A percentile compares a stretch with the other conserved stretches of the same genome.
Evolutionary conservation across 2,329 filamentous ascomycete genomes (phyloP).

Genomic region (Ophioceras dolichostomum): DNA sequence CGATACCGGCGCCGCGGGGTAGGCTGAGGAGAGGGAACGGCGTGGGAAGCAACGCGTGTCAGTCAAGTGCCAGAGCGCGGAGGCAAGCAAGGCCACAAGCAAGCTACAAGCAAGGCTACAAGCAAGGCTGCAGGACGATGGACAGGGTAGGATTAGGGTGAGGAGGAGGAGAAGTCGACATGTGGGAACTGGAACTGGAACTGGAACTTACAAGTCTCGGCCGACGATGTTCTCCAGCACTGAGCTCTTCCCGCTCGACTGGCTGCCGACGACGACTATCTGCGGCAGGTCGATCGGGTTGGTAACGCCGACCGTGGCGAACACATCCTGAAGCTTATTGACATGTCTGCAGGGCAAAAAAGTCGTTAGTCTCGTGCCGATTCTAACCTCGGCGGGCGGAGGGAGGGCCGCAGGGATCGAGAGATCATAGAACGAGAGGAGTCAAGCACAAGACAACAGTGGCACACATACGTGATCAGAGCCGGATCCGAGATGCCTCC

Average conservation of each 20-base stretch:
- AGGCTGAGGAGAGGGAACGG: slow-evolving; percentile 42
- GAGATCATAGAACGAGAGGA: no score
- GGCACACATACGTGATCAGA: slow-evolving; percentile 11
- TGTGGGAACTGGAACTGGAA: slow-evolving; percentile 2
- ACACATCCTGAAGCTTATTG: slow-evolving; percentile 99
- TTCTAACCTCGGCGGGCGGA: no score
- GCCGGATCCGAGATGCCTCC: slow-evolving; percentile 14
- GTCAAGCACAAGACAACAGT: not conserved
- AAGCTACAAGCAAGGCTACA: no score
- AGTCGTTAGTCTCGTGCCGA: no score
- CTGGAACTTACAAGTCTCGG: slow-evolving; percentile 76
- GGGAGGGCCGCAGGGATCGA: no score
- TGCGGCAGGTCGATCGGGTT: slow-evolving; percentile 98
- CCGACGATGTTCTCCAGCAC: slow-evolving; percentile 98
- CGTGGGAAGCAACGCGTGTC: not conserved
- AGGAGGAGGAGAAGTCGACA: not conserved
- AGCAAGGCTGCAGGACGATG: not conserved
- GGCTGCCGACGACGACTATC: slow-evolving; percentile 95
- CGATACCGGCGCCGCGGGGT: slow-evolving; percentile 93
- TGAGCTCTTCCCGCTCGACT: slow-evolving; percentile 98
- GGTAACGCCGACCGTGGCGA: slow-evolving; percentile 94
- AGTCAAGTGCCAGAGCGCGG: not conserved
- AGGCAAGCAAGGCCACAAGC: no score
- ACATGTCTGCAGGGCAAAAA: slow-evolving; percentile 63
- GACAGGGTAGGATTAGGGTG: not conserved